These are phyloP conservation scores for Chaetothyriales sp. DNA, from an alignment of 2,329 filamentous ascomycete genomes.

Conservation along the genomic window DNA sequence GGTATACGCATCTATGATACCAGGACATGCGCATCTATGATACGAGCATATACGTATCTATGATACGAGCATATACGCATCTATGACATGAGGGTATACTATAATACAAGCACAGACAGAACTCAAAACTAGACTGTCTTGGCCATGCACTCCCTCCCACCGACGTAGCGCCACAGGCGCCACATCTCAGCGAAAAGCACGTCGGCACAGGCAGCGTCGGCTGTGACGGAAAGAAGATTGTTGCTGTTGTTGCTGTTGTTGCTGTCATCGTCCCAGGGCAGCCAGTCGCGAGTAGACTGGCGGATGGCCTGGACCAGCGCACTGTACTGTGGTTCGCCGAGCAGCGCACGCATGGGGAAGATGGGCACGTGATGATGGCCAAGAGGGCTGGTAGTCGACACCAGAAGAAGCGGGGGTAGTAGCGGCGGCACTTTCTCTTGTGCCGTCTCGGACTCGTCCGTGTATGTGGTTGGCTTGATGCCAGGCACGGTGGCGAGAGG, in stretches of 20 bases:
- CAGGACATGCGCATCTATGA: too few relatives aligned
- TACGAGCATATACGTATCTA: too few relatives aligned
- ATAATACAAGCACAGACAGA: too few relatives aligned
- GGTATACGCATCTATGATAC: too few relatives aligned
- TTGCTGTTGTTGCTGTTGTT: background rate
- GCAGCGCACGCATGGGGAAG: conserved; percentile 11
- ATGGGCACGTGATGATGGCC: conserved; percentile 4
- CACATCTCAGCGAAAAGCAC: conserved; percentile 12
- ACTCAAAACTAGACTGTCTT: too few relatives aligned
- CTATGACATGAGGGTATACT: too few relatives aligned
- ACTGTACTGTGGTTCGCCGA: background rate
- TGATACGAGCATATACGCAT: too few relatives aligned
- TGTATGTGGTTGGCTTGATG: conserved; percentile 1
- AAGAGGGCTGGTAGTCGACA: conserved; percentile 5
- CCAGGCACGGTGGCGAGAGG: background rate
- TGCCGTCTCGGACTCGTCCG: conserved; percentile 9
- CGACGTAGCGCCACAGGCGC: conserved; percentile 16
- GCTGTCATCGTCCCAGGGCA: background rate
- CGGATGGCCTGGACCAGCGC: background rate
- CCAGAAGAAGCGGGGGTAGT: background rate
- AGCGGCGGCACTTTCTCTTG: conserved; percentile 3
- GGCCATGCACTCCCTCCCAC: conserved; percentile 5
- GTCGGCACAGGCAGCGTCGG: conserved; percentile 3
- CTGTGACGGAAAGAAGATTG: conserved; percentile 8
- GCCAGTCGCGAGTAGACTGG: background rate